phyloP scores from a whole-genome alignment of 352 stramenopile genomes.

The Phytophthora colocasiae region DNA sequence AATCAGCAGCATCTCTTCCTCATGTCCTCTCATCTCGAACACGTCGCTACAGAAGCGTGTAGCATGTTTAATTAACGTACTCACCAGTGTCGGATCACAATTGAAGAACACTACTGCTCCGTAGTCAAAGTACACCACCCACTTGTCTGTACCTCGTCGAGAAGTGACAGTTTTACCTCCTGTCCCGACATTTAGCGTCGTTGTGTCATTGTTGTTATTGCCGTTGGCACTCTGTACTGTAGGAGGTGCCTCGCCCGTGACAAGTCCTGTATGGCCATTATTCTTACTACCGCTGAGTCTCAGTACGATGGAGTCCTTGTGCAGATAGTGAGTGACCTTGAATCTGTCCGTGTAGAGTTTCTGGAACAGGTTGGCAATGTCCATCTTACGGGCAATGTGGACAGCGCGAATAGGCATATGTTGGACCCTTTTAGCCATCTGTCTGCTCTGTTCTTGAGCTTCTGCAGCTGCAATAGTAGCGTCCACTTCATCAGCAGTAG shows the following conservation, averaged over 20 bases:
- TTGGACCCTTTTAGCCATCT: slow-evolving; percentile 61
- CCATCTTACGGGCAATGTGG: slow-evolving; percentile 86
- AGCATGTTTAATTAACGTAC: slow-evolving; percentile 78
- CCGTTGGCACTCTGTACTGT: slow-evolving; percentile 12
- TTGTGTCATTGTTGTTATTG: slow-evolving; percentile 39
- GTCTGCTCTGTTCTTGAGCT: slow-evolving; percentile 48
- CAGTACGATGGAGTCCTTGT: slow-evolving; percentile 86
- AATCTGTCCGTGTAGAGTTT: slow-evolving; percentile 88
- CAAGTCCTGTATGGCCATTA: slow-evolving; percentile 36
- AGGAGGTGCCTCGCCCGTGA: slow-evolving; percentile 43
- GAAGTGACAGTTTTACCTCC: slow-evolving; percentile 64
- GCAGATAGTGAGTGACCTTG: slow-evolving; percentile 82
- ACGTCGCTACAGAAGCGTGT: slow-evolving; percentile 80
- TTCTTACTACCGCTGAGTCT: slow-evolving; percentile 57
- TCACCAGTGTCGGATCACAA: slow-evolving; percentile 80
- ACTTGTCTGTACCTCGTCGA: slow-evolving; percentile 89
- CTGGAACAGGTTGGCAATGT: slow-evolving; percentile 87
- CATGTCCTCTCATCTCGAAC: slow-evolving; percentile 81
- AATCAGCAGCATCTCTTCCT: slow-evolving; percentile 81
- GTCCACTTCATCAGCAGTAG: slow-evolving; percentile 69
- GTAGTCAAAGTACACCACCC: slow-evolving; percentile 94
- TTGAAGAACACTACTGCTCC: slow-evolving; percentile 94
- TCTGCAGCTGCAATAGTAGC: slow-evolving; percentile 75
- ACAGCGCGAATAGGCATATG: slow-evolving; percentile 87
- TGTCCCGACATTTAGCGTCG: slow-evolving; percentile 49